phyloP scores from a whole-genome alignment of 139 green algal species.

The Zygnema circumcarinatum region DNA sequence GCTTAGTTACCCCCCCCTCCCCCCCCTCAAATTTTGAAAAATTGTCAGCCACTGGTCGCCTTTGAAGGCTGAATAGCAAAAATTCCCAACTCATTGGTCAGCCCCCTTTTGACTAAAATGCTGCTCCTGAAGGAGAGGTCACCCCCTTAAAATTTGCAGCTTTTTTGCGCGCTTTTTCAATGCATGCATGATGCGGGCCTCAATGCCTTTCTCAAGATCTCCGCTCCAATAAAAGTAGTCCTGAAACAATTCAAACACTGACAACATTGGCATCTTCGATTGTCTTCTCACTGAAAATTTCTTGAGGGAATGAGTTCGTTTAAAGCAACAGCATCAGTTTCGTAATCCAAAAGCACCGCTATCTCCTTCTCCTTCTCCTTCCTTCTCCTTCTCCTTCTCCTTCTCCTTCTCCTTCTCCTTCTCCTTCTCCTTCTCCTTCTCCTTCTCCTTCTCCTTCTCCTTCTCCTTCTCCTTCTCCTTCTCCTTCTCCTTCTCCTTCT shows the following conservation, averaged over 20 bases:
- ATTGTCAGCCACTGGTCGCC: too few species aligned
- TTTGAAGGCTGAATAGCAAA: too few species aligned
- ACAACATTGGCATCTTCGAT: background rate
- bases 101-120: too few species aligned
- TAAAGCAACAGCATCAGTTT: background rate
- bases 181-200: background rate
- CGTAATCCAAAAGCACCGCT: too few species aligned
- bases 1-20: too few species aligned
- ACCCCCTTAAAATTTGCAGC: background rate
- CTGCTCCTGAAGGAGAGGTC: too few species aligned
- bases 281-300: background rate
- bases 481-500: background rate
- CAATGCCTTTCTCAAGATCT: background rate
- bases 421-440: background rate
- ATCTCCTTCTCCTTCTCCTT: background rate
- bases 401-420: background rate
- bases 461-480: background rate
- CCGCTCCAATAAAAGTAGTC: constrained; percentile 6
- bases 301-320: background rate
- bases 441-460: background rate
- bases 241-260: background rate
- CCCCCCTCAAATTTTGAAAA: too few species aligned
- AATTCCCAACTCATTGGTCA: too few species aligned
- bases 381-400: background rate
- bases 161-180: background rate